Base-by-base conservation (phyloP, 768 basidiomycete genomes). In the Boletus patriciae region DNA sequence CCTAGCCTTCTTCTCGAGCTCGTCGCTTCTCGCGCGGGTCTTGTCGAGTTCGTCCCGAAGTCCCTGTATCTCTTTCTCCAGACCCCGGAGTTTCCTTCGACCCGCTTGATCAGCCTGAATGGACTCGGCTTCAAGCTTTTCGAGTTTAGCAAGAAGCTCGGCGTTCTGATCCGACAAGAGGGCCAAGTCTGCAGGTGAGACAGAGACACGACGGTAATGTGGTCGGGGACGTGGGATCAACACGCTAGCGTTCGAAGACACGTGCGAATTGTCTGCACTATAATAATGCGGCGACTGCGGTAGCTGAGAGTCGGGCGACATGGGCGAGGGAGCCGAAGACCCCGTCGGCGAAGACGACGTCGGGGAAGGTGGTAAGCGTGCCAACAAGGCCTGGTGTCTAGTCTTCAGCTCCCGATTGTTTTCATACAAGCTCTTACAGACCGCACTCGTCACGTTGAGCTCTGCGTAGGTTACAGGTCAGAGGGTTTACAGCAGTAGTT, bases 151-250 rank as follows among this genome's bases (percentile, higher is more conserved):
- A 5, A 90, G 73, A 16, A 94, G 84, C 60, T 94, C 90, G 0
- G 86, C 83, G 63, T 94, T 94, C 72, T 94, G 91, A 65, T 91
- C 88, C 1, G 88, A 82, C 42, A 94, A 82, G 8, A 81, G 76
- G 3, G 84, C 82, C 27, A 94, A 78, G 55, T 92, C 90, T 16
- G 80, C 74, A 2, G 84, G 83, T 4, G 86, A 84, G 52, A 89
- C 81, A 44, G 88, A 84, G 43, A 88, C 79, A 48, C 81, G 78
- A 40, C 66, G 64, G 41, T 55, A 61, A 52, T 65, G 70, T 54
- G 50, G 45, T 71, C 62, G 48, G 63, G 63, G n/a, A 59, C 67
- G 59, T 49, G 68, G n/a, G 62, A 67, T 27, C 27, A 53, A 61
- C 21, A 58, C 18, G 46, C 46, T 60, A 10, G 63, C 19, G 16